phyloP scores from a whole-genome alignment of 2,329 filamentous ascomycete species.

The Cadophora sp. region DNA sequence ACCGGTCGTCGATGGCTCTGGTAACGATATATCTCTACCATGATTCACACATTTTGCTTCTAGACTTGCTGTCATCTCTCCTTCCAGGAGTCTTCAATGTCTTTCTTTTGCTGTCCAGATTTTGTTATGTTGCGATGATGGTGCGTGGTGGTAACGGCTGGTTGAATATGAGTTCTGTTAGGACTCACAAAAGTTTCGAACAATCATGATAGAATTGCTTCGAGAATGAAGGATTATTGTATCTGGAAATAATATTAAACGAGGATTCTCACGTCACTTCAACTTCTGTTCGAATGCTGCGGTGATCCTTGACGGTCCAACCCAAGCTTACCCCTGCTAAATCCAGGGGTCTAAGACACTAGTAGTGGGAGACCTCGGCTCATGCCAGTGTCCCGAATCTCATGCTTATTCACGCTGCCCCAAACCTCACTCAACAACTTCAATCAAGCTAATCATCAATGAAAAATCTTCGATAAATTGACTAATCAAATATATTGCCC shows the following conservation, averaged over 20 bases:
- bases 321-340: background rate
- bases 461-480: background rate
- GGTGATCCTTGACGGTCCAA: background rate
- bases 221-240: conserved; percentile 9
- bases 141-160: conserved; percentile 8
- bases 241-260: conserved; percentile 1
- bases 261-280: background rate
- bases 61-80: conserved; percentile 33
- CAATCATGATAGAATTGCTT: conserved; percentile 9
- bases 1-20: conserved; percentile 25
- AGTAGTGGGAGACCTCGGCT: conserved; percentile 2
- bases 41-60: conserved; percentile 32
- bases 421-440: background rate
- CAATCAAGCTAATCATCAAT: background rate
- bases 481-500: too few species aligned
- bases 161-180: background rate
- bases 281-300: too few species aligned
- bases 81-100: conserved; percentile 15
- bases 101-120: conserved; percentile 17
- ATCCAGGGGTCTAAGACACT: conserved; percentile 10
- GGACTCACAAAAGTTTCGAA: conserved; percentile 11
- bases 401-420: background rate
- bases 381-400: background rate
- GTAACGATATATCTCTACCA: conserved; percentile 23
- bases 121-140: conserved; percentile 26